Base-by-base conservation (phyloP, 306 rosid genomes). In the Abrus pulchellus region DNA sequence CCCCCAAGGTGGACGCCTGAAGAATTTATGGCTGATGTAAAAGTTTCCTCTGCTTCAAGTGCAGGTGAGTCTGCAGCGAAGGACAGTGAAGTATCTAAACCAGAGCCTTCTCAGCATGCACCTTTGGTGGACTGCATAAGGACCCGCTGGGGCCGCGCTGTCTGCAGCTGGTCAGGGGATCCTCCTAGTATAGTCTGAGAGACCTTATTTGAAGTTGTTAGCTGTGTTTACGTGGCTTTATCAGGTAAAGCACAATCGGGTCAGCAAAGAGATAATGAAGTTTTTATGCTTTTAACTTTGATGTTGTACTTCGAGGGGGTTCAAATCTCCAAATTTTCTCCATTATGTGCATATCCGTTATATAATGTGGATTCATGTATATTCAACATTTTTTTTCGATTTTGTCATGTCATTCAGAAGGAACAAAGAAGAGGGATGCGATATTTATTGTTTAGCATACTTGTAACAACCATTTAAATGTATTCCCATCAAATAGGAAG, bases 1-100 rank as follows among this genome's bases (percentile, higher is more conserved):
- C 99, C 99, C 4, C 97, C 99, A 30, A 90, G 97, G 80, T 94
- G 99, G 99, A 94, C 97, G 0, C 97, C 97, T 12, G 99, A 94
- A 88, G 97, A 94, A 76, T 94, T 87, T 81, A 93, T 93, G 97
- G 87, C 94, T 13, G 95, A 91, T 85, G 97, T 91, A 63, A 71
- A 89, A 54, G 87, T 86, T 71, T 79, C 99, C 61, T 89, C 95
- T 20, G 85, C 86, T 49, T 49, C 91, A 13, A 81, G 77, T 60
- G 86, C 88, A 64, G 84, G 83, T 29, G 97, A 89, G 71, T 88
- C 97, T 7, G 43, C 80, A 38, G 89, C 85, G 44, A 85, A 86
- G 74, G 92, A 88, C 75, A 68, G 38, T 34, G 97, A 94, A 83
- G 87, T 86, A 32, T 67, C 89, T 12, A 93, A 91, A 89, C 93